Percentiles rank a stretch among this genome's conserved stretches.
phyloP scores from a whole-genome alignment of 768 basidiomycete species.

The Leccinum olivaceopallidum region DNA sequence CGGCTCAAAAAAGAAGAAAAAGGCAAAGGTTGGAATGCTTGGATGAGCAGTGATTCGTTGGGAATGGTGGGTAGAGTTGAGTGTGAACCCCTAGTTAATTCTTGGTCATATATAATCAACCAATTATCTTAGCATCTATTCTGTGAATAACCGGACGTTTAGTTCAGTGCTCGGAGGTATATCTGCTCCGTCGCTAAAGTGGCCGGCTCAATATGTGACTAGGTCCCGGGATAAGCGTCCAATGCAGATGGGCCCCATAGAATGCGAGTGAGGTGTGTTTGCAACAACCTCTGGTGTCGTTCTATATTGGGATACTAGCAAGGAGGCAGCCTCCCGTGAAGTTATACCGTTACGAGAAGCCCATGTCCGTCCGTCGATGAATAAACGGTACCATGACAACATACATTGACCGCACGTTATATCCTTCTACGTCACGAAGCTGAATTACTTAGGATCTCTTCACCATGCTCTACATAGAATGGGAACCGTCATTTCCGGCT shows the following conservation, averaged over 20 bases:
- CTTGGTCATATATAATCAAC: slow-evolving; percentile 14
- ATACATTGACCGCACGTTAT: too few relatives aligned
- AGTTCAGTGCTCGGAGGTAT: background rate
- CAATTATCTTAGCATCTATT: slow-evolving; percentile 3
- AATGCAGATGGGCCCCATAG: background rate
- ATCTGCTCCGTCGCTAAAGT: background rate
- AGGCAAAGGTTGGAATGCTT: slow-evolving; percentile 63
- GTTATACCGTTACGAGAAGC: background rate
- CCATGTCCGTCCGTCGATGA: background rate
- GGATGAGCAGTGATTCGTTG: slow-evolving; percentile 46
- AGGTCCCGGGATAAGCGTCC: background rate
- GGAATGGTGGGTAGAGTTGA: slow-evolving; percentile 4
- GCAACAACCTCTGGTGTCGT: background rate
- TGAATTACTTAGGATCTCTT: background rate
- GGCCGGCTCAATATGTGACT: too few relatives aligned
- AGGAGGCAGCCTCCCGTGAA: background rate
- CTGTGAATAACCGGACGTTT: background rate
- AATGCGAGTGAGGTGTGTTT: background rate
- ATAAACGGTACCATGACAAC: background rate
- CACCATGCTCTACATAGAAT: background rate
- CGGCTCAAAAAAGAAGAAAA: slow-evolving; percentile 80
- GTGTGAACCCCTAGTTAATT: slow-evolving; percentile 16
- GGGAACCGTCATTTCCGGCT: background rate
- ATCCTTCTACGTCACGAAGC: too few relatives aligned
- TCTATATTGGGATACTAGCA: background rate